phyloP scores from a whole-genome alignment of 352 stramenopile species.

The Globisporangium nagaii region DNA sequence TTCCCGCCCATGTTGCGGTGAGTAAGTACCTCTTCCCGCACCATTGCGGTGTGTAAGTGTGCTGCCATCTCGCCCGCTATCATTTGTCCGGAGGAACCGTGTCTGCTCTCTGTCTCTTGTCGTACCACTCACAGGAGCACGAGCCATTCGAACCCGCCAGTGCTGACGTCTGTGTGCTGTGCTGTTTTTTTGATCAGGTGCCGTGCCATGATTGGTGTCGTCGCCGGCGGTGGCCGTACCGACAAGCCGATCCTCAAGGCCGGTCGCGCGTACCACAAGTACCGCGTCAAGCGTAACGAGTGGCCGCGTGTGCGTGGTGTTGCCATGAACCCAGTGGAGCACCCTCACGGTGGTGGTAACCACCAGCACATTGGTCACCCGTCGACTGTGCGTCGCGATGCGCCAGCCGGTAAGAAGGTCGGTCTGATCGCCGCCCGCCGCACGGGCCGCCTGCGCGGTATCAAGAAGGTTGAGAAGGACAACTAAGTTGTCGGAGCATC shows the following conservation, averaged over 20 bases:
- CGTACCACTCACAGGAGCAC: too few relatives aligned
- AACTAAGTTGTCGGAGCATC: constrained; percentile 39
- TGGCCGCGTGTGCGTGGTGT: constrained; percentile 99
- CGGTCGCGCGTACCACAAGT: constrained; percentile 16
- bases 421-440: constrained; percentile 97
- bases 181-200: constrained; percentile 58
- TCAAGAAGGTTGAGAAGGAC: constrained; percentile 96
- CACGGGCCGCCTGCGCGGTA: constrained; percentile 96
- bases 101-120: constrained; percentile 1
- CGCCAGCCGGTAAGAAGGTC: constrained; percentile 97
- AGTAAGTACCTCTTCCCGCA: constrained; percentile 74
- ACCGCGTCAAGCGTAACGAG: constrained; percentile 95
- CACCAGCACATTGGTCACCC: constrained; percentile 99
- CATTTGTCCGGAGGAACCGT: neutral
- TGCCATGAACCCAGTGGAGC: constrained; percentile 99
- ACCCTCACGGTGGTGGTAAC: constrained; percentile 99
- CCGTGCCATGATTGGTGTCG: constrained; percentile 95
- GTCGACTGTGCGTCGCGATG: constrained; percentile 93
- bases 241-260: constrained; percentile 97
- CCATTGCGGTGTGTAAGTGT: constrained; percentile 27
- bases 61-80: constrained; percentile 15
- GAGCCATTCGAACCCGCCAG: too few relatives aligned
- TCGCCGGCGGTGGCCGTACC: constrained; percentile 97
- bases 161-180: constrained; percentile 14
- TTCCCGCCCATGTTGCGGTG: constrained; percentile 70